Evolutionary conservation across 306 rosid genomes (phyloP).

Genomic region (Dalbergia cochinchinensis): DNA sequence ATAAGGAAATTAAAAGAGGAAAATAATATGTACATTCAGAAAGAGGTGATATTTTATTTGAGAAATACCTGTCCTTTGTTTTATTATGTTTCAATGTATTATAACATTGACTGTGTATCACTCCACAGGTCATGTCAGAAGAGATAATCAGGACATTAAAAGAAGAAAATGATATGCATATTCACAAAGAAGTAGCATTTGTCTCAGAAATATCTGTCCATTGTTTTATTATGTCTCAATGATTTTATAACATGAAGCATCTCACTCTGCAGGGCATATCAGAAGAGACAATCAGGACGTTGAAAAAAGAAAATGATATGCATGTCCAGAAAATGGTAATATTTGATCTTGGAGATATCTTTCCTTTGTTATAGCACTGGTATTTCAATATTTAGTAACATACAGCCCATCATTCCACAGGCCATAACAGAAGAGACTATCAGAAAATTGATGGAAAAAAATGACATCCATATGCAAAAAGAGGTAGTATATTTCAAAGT

Average conservation of each 20-base stretch:
- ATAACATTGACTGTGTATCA: background rate
- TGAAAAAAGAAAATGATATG: constrained; percentile 54
- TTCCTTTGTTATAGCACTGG: constrained; percentile 23
- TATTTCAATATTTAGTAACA: constrained; percentile 15
- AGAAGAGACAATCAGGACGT: constrained; percentile 53
- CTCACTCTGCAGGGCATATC: constrained; percentile 38
- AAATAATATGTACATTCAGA: constrained; percentile 50
- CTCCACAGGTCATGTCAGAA: constrained; percentile 57
- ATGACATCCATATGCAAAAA: constrained; percentile 51
- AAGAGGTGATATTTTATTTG: constrained; percentile 53
- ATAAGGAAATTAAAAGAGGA: constrained; percentile 54
- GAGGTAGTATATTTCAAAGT: constrained; percentile 56
- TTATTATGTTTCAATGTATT: constrained; percentile 19
- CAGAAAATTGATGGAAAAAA: constrained; percentile 51
- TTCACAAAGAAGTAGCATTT: constrained; percentile 57
- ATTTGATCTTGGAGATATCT: constrained; percentile 35
- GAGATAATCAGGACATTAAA: constrained; percentile 53
- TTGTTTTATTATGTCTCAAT: background rate
- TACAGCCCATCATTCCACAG: constrained; percentile 40
- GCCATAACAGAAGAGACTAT: constrained; percentile 50
- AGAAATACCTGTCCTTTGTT: constrained; percentile 37
- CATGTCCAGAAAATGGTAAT: constrained; percentile 60
- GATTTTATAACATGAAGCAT: constrained; percentile 21
- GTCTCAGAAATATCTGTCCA: constrained; percentile 20
- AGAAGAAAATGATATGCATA: constrained; percentile 53